Base-by-base conservation (phyloP, 2,329 filamentous ascomycete genomes). In the Pestalotiopsis sp. region DNA sequence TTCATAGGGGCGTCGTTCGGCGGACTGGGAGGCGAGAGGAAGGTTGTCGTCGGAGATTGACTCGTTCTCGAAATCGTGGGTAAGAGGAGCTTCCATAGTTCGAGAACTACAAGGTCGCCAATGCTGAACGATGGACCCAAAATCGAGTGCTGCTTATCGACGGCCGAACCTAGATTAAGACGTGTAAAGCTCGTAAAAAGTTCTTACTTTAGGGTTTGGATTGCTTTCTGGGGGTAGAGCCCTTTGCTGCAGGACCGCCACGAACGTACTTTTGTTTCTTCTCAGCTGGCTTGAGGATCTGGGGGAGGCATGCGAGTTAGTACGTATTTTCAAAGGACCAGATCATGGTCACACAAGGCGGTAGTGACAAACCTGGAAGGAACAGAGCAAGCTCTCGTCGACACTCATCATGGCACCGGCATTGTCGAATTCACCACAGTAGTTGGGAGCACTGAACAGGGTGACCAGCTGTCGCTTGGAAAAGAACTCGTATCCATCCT, bases 261-360 rank as follows among this genome's bases (percentile, higher is more conserved):
- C 90, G 88, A 81, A 97, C 95, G 88, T 97, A 98, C 95, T 98
- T 98, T 93, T 98, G 95, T 92, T 99, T 99, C 92, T 99, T 99
- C 90, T 99, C 96, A 83, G 96, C 96, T 79, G 96, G 96, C 88
- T 98, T 99, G 86, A 99, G 88, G 81, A 99, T 98, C 94, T 97
- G 76, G 36, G 66, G 27, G 31, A 27, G 41, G 68, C 6, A 60
- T 11, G n/a, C 14, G 20, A 57, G 27, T 66, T 23, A 60, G 52
- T 55, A 45, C 2, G 11, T n/a, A 2, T 3, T 41, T 6, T 12
- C 31, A 39, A 27, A 38, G 14, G 13, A 62, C 38, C 27, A 27
- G 3, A 17, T 27, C 9, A 23, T 36, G 27, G 20, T 7, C 5
- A 58, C 17, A 13, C 11, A 38, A 3, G 7, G 31, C 12, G 52